These are phyloP conservation scores for Lactarius deliciosus DNA, from an alignment of 768 basidiomycete species.

Conservation along the genomic window DNA sequence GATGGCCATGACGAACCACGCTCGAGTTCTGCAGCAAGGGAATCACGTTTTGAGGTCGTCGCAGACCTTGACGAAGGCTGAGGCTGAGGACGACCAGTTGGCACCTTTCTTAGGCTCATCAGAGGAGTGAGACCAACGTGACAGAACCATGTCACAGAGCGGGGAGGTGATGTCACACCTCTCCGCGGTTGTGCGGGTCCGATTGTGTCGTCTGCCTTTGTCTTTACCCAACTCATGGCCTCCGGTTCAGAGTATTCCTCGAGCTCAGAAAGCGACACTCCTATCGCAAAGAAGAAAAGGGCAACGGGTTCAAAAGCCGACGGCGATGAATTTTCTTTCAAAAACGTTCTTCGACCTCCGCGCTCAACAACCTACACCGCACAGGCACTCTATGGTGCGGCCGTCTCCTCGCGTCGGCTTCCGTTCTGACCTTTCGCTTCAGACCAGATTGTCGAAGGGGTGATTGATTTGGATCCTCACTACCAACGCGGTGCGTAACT, in stretches of 20 bases:
- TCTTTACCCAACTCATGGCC: not conserved
- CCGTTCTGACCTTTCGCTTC: not conserved
- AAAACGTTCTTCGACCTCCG: constrained; percentile 52
- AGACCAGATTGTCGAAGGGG: constrained; percentile 50
- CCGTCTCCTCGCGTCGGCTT: not conserved
- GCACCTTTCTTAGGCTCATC: constrained; percentile 11
- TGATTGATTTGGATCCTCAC: constrained; percentile 60
- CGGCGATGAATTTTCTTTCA: constrained; percentile 30
- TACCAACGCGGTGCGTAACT: constrained; percentile 55
- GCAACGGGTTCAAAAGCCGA: constrained; percentile 30
- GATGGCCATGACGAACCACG: too few relatives aligned
- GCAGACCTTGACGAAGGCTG: too few relatives aligned
- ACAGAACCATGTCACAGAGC: not conserved
- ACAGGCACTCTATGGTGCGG: constrained; percentile 56
- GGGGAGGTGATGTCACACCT: not conserved
- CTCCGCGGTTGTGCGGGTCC: not conserved
- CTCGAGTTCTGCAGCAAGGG: too few relatives aligned
- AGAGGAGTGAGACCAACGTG: not conserved
- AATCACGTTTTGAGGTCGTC: too few relatives aligned
- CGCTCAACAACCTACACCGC: constrained; percentile 64
- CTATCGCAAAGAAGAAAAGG: constrained; percentile 22
- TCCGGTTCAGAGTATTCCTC: constrained; percentile 24
- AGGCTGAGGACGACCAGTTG: constrained; percentile 4
- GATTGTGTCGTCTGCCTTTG: not conserved
- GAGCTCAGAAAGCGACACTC: constrained; percentile 21